These are phyloP conservation scores for Fremontodendron californicum DNA, from an alignment of 345 rosid genomes.

Conservation along the genomic window DNA sequence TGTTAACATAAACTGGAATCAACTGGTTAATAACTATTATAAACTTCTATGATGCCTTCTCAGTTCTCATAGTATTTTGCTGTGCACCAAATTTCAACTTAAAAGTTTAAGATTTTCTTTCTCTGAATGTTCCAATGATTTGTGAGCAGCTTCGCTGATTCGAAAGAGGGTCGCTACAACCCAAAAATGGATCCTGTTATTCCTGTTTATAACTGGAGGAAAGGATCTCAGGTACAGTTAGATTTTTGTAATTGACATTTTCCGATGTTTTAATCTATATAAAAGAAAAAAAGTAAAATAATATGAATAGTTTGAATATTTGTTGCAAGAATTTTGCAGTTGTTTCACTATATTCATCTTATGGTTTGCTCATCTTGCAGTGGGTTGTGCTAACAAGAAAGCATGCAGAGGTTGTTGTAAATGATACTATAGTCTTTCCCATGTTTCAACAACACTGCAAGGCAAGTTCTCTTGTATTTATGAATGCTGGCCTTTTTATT, in stretches of 20 bases:
- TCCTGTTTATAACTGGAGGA: conserved; percentile 90
- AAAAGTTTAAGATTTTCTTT: neutral
- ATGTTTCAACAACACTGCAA: conserved; percentile 86
- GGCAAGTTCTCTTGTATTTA: conserved; percentile 43
- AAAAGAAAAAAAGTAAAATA: neutral
- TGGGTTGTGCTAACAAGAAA: conserved; percentile 89
- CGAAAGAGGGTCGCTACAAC: conserved; percentile 94
- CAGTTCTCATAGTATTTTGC: neutral
- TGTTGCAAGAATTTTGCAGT: conserved; percentile 1
- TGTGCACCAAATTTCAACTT: neutral
- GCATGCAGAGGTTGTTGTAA: conserved; percentile 83
- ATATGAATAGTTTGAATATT: neutral
- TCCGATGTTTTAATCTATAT: conserved; percentile 1
- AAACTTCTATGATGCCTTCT: neutral
- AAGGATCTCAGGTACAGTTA: conserved; percentile 85
- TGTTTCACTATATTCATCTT: neutral
- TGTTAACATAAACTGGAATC: neutral
- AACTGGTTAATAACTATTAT: neutral
- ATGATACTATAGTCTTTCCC: conserved; percentile 49
- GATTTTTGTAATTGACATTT: conserved; percentile 15
- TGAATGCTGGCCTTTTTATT: neutral
- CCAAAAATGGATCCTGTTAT: conserved; percentile 81
- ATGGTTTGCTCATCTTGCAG: conserved; percentile 39
- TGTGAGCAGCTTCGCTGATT: conserved; percentile 85
- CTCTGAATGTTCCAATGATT: neutral